These are phyloP conservation scores for Chlamydomonas sp. DNA, from an alignment of 139 green algal genomes.

Conservation along the genomic window DNA sequence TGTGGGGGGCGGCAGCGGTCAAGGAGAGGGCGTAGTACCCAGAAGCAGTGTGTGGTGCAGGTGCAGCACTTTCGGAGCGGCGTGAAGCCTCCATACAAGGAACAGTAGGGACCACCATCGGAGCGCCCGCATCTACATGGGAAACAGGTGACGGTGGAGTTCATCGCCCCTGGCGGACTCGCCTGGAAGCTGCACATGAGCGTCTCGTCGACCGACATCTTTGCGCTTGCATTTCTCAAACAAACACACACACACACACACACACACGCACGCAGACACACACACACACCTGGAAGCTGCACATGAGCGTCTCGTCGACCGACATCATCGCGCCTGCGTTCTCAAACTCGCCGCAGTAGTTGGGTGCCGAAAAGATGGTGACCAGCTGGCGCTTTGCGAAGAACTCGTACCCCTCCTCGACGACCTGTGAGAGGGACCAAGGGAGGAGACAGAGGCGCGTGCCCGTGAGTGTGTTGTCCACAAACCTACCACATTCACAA, in stretches of 20 bases:
- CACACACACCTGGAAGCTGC: conserved; percentile 86
- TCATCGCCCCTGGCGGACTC: too few relatives aligned
- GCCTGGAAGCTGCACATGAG: too few relatives aligned
- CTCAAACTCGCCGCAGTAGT: conserved; percentile 99
- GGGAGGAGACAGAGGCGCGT: too few relatives aligned
- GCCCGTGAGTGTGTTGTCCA: background rate
- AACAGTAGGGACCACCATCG: too few relatives aligned
- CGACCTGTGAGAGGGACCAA: conserved; percentile 70
- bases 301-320: conserved; percentile 99
- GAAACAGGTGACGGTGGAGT: too few relatives aligned
- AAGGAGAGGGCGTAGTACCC: too few relatives aligned
- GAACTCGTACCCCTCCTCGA: conserved; percentile 99
- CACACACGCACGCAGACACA: background rate
- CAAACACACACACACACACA: background rate
- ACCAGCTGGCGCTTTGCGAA: conserved; percentile 98
- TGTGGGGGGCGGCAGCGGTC: too few relatives aligned
- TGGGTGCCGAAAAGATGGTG: conserved; percentile 97
- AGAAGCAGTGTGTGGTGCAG: too few relatives aligned
- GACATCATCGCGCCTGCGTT: conserved; percentile 99
- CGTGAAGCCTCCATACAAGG: too few relatives aligned
- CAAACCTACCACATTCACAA: too few relatives aligned
- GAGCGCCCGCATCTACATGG: too few relatives aligned
- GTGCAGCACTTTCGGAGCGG: too few relatives aligned
- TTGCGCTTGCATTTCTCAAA: background rate
- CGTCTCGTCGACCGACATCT: background rate